Base-by-base conservation (phyloP, 1,284 basidiomycete species). In the Tilletia caries region DNA sequence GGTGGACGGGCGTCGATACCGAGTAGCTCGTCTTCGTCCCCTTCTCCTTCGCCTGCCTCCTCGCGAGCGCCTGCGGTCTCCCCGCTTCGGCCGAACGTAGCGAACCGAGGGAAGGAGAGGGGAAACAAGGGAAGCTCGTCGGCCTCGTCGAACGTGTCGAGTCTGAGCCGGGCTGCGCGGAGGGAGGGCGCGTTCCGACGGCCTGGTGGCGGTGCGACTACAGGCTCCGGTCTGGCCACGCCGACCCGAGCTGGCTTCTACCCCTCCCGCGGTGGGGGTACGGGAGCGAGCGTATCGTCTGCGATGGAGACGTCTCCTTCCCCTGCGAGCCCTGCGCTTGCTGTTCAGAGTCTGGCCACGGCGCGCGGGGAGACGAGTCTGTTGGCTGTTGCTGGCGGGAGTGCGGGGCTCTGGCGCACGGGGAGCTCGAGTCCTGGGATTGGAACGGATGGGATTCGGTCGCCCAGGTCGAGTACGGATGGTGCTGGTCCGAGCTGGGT, bases 311-410 rank as follows among this genome's bases (percentile, higher is more conserved):
- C n/a, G 5, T 54, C 52, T 25, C 27, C 58, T 33, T 62, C 58
- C 10, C 32, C 58, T 33, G 58, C 58, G 32, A 62, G 58, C 32
- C 33, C 58, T 62, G 58, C 58, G 27, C 8, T 34, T n/a, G 58
- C 58, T 33, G 58, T 62, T 8, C 15, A 62, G 58, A 62, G 58
- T 37, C 58, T 62, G 15, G 58, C 29, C 4, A 62, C 58, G 29
- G 58, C 58, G 27, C 58, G 58, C 10, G 58, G 58, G 29, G 58
- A 62, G 32, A 62, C 27, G 18, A 54, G 52, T 27, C 18, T 54
- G n/a, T 29, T 54, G 25, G 23, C 52, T 23, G 29, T 33, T 13
- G 29, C 32, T 25, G 20, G 48, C 20, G 48, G 48, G 12, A 29
- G 58, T 34, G 23, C 23, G n/a, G 18, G 25, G n/a, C 27, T 54